phyloP scores from a whole-genome alignment of 2,329 filamentous ascomycete species.

The Aspergillus costaricaensis region DNA sequence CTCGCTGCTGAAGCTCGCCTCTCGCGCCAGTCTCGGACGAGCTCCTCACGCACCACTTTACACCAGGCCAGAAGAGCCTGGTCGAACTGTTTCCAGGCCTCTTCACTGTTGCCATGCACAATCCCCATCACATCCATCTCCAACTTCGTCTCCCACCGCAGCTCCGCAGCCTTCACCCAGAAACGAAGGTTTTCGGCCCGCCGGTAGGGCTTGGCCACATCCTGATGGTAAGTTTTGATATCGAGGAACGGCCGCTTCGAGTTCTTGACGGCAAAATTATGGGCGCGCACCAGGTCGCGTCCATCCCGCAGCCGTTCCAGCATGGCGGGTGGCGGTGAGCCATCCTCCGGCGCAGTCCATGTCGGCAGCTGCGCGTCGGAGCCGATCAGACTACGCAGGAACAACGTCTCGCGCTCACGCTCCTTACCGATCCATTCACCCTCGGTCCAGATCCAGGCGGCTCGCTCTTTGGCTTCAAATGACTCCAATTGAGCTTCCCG shows the following conservation, averaged over 20 bases:
- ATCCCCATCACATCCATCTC: constrained; percentile 83
- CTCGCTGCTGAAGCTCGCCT: constrained; percentile 21
- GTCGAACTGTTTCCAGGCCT: constrained; percentile 79
- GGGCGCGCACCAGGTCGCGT: constrained; percentile 76
- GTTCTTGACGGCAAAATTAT: constrained; percentile 84
- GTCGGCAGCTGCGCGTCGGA: constrained; percentile 61
- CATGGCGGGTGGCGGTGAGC: constrained; percentile 62
- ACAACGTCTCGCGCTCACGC: constrained; percentile 76
- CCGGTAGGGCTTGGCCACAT: constrained; percentile 92
- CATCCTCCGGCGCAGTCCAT: constrained; percentile 63
- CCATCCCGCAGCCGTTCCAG: constrained; percentile 75
- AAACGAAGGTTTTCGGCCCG: constrained; percentile 90
- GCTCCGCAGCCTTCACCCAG: constrained; percentile 94
- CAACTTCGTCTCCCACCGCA: constrained; percentile 86
- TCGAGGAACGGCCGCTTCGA: constrained; percentile 85
- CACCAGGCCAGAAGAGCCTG: constrained; percentile 82
- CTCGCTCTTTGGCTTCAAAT: constrained; percentile 69
- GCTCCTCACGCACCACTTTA: constrained; percentile 74
- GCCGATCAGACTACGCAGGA: constrained; percentile 73
- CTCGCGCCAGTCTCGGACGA: constrained; percentile 69
- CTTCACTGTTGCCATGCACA: constrained; percentile 69
- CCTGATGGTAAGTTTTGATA: constrained; percentile 86
- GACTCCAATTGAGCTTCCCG: constrained; percentile 77
- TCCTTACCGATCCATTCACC: constrained; percentile 76
- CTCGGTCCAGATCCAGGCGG: constrained; percentile 77